These are phyloP conservation scores for Forsythia viridissima DNA, from an alignment of 257 asterid species.

Conservation along the genomic window DNA sequence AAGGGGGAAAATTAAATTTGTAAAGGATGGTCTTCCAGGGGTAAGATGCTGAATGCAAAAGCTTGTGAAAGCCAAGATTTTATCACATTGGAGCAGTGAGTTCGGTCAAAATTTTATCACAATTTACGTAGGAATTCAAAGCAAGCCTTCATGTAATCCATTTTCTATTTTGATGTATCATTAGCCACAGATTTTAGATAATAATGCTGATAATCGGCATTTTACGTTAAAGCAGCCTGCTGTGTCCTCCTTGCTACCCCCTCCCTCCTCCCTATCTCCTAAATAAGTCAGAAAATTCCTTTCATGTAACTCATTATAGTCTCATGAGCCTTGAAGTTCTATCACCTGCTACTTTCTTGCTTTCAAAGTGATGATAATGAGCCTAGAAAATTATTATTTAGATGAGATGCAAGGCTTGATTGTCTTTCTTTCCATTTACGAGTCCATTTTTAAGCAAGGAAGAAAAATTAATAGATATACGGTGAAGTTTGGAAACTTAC, in stretches of 20 bases:
- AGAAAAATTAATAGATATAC: background rate
- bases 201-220: background rate
- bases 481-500: conserved; percentile 51
- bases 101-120: background rate
- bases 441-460: conserved; percentile 8
- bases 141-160: background rate
- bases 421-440: background rate
- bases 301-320: background rate
- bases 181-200: background rate
- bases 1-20: background rate
- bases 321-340: conserved; percentile 15
- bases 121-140: background rate
- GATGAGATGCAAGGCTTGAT: background rate
- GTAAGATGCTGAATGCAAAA: background rate
- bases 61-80: background rate
- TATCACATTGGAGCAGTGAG: background rate
- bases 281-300: background rate
- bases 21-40: background rate
- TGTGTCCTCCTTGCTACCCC: background rate
- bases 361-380: conserved; percentile 12
- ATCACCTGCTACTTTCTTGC: background rate
- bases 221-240: conserved; percentile 12
- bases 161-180: background rate
- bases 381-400: background rate
- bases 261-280: background rate